Evolutionary conservation across 2,329 filamentous ascomycete genomes (phyloP).

Genomic region (Ophiosphaerella narmari): DNA sequence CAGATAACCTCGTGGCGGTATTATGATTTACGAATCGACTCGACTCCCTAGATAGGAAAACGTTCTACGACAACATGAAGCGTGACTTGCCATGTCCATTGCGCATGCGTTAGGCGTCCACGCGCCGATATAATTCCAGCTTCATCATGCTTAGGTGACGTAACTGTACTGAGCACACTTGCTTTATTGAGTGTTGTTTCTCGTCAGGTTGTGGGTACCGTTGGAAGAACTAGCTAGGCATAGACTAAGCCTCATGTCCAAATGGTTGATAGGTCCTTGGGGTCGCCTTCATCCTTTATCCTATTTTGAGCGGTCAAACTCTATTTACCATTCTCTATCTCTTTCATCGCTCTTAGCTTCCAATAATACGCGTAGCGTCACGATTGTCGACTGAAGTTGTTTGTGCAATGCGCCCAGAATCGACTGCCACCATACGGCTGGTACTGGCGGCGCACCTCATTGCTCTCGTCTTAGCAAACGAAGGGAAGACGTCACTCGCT

Average conservation of each 20-base stretch:
- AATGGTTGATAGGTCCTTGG: no score
- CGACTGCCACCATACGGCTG: neutral
- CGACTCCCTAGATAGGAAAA: neutral
- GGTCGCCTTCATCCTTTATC: no score
- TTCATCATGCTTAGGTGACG: no score
- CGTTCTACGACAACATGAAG: neutral
- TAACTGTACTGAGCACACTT: no score
- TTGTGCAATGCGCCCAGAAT: neutral
- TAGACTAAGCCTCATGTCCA: no score
- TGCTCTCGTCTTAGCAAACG: neutral
- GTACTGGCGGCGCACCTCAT: neutral
- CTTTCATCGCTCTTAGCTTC: no score
- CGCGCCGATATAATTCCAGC: neutral
- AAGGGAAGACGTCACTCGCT: neutral
- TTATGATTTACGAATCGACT: neutral
- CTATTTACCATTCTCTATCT: no score
- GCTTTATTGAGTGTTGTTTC: no score
- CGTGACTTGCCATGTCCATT: neutral
- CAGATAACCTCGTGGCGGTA: neutral
- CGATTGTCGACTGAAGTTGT: no score
- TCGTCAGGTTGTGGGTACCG: no score
- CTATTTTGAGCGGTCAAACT: no score
- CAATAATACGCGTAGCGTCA: neutral
- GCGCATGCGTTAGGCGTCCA: neutral
- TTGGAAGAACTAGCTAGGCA: no score